Evolutionary conservation across 805 yeast genomes (phyloP).

Genomic region (Kodamaea restingae): DNA sequence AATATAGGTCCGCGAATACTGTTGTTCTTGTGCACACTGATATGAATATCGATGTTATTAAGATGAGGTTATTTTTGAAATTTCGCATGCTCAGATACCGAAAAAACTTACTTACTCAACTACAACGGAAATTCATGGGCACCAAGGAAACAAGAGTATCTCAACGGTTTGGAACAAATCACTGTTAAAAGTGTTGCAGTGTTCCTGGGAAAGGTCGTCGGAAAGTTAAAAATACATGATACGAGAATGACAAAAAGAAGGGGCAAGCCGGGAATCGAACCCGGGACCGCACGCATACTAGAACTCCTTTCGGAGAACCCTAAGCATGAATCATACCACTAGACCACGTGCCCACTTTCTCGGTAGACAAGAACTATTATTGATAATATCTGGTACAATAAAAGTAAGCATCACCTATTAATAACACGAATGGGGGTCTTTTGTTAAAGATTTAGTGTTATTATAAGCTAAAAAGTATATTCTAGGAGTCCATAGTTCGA

Average conservation of each 20-base stretch:
- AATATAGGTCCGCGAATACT: not conserved
- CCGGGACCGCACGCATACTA: constrained; percentile 45
- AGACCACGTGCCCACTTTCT: constrained; percentile 43
- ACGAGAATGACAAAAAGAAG: constrained; percentile 14
- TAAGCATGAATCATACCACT: constrained; percentile 49
- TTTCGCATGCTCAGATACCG: not conserved
- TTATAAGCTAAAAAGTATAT: too few species aligned
- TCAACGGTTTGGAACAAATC: too few species aligned
- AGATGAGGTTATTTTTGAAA: constrained; percentile 1
- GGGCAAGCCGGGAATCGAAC: constrained; percentile 50
- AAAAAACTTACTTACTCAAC: not conserved
- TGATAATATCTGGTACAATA: too few species aligned
- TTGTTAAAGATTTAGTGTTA: too few species aligned
- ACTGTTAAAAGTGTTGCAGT: too few species aligned
- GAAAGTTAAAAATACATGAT: not conserved
- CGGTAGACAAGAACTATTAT: not conserved
- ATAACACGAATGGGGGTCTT: too few species aligned
- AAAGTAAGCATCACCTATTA: too few species aligned
- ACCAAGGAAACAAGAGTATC: too few species aligned
- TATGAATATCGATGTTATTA: not conserved
- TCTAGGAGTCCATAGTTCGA: too few species aligned
- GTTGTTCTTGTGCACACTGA: not conserved
- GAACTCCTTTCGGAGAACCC: constrained; percentile 20
- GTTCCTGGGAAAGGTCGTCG: too few species aligned
- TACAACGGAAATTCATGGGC: too few species aligned